Evolutionary conservation across 1,139 yeast species (phyloP).

Genomic region (Geotrichum aggregatum): DNA sequence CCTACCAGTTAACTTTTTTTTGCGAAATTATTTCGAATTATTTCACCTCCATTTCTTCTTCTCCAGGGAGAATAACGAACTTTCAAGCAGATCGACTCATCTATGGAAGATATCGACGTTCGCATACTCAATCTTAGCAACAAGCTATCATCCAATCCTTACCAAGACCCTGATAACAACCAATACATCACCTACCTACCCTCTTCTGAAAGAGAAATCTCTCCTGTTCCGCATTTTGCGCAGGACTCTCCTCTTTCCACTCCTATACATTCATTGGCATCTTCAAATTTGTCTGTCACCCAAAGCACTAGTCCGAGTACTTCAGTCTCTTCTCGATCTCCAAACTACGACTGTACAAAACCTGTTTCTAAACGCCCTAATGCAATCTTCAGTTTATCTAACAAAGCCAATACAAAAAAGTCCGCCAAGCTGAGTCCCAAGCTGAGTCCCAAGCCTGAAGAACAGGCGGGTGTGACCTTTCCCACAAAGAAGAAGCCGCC

Average conservation of each 20-base stretch:
- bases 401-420: neutral
- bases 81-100: neutral
- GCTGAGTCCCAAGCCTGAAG: conserved; percentile 4
- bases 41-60: too few relatives aligned
- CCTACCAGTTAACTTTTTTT: too few relatives aligned
- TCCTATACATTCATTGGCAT: conserved; percentile 4
- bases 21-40: too few relatives aligned
- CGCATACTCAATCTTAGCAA: conserved; percentile 19
- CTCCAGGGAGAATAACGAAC: too few relatives aligned
- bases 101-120: conserved; percentile 22
- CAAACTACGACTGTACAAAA: neutral
- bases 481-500: conserved; percentile 2
- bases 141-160: conserved; percentile 20
- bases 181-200: conserved; percentile 22
- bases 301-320: conserved; percentile 6
- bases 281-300: neutral
- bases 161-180: conserved; percentile 20
- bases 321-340: conserved; percentile 6
- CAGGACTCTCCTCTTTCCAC: conserved; percentile 16
- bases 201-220: conserved; percentile 15
- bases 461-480: neutral
- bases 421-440: conserved; percentile 2
- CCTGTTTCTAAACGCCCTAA: conserved; percentile 9
- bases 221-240: conserved; percentile 17
- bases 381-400: conserved; percentile 11